Base-by-base conservation (phyloP, 352 stramenopile genomes). In the Phytophthora palmivora region DNA sequence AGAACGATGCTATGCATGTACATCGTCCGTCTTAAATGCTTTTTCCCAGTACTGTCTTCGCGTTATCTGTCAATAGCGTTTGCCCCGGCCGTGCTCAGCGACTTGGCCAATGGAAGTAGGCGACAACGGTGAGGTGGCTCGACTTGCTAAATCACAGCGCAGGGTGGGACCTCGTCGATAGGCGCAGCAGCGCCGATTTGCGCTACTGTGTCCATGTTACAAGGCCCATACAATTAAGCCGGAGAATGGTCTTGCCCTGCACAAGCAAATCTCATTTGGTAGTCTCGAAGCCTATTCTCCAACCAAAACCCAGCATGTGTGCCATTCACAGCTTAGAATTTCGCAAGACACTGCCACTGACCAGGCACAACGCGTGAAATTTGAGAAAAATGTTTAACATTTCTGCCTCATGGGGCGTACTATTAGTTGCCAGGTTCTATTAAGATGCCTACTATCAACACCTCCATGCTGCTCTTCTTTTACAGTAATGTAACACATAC, bases 61-160 rank as follows among this genome's bases (percentile, higher is more conserved):
- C 38, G 19, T 44, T 44, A n/a, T n/a, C n/a, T n/a, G n/a, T n/a
- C n/a, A n/a, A n/a, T n/a, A n/a, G n/a, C n/a, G n/a, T n/a, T n/a
- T n/a, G n/a, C n/a, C n/a, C n/a, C n/a, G n/a, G n/a, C 37, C 4
- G 37, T 43, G 37, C 19, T 30, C 32, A 33, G 11, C 18, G 30
- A 32, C 11, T 43, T 19, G 22, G 5, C 60, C 60, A 69, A 69
- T 69, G n/a, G n/a, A n/a, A n/a, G n/a, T n/a, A n/a, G n/a, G n/a
- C n/a, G 18, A 50, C 24, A 18, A 34, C 45, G 0, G 30, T 69
- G 60, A 69, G 38, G 52, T 69, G 60, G 52, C 52, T 37, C 44
- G 44, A 63, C 47, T 69, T 63, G 52, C 44, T 69, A 63, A 68
- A 69, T 69, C 52, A 59, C 38, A 58, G 18, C 24, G 33, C 45